Evolutionary conservation across 352 stramenopile species (phyloP).

Genomic region (Plasmopara muralis): DNA sequence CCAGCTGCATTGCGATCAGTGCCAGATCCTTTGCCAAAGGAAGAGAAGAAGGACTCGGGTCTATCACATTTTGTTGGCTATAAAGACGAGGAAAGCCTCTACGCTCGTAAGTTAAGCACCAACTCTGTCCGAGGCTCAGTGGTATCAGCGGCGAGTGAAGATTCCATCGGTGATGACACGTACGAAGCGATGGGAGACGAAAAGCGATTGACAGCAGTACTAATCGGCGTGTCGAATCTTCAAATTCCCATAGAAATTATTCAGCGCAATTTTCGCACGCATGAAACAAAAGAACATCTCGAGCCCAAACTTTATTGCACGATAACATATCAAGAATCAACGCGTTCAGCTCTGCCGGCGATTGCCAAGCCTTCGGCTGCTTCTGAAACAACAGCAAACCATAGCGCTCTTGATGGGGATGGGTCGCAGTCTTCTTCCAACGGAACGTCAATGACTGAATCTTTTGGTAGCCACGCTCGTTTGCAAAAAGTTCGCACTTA

Average conservation of each 20-base stretch:
- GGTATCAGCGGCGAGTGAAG: constrained; percentile 58
- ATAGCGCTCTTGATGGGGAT: constrained; percentile 13
- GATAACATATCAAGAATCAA: constrained; percentile 71
- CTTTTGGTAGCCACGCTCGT: constrained; percentile 18
- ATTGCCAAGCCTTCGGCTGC: constrained; percentile 39
- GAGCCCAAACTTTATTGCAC: constrained; percentile 80
- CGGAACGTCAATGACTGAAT: constrained; percentile 6
- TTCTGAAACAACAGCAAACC: constrained; percentile 5
- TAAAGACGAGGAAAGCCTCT: constrained; percentile 15
- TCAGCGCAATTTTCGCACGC: constrained; percentile 29
- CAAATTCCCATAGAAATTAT: constrained; percentile 42
- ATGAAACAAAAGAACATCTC: constrained; percentile 19
- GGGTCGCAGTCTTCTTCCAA: constrained; percentile 1
- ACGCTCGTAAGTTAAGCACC: constrained; percentile 12
- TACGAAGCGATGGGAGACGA: constrained; percentile 64
- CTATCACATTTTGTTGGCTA: constrained; percentile 21
- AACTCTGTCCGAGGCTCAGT: constrained; percentile 24
- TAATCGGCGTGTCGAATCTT: constrained; percentile 70
- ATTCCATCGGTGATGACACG: constrained; percentile 49
- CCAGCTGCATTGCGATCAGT: constrained; percentile 17
- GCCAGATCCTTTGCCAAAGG: constrained; percentile 11
- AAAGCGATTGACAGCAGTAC: constrained; percentile 60
- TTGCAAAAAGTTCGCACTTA: constrained; percentile 57
- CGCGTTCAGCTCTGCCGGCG: constrained; percentile 60
- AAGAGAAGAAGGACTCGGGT: constrained; percentile 25